Evolutionary conservation across 768 basidiomycete species (phyloP).

Genomic region (Lyophyllum atratum): DNA sequence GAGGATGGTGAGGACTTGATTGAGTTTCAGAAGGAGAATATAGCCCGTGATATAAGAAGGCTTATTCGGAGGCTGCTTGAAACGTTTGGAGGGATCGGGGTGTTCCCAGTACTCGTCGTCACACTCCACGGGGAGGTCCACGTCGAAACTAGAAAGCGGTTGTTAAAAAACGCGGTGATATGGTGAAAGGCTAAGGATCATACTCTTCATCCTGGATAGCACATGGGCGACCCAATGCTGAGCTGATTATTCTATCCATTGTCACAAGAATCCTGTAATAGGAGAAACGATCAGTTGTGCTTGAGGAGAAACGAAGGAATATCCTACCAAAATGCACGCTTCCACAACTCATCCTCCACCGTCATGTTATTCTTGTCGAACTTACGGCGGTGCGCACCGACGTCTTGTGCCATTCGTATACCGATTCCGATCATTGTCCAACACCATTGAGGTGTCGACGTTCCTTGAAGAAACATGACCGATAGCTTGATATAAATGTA

Average conservation of each 20-base stretch:
- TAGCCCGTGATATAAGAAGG: slow-evolving; percentile 61
- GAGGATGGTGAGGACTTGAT: slow-evolving; percentile 63
- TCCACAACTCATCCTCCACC: slow-evolving; percentile 73
- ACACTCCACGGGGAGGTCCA: slow-evolving; percentile 66
- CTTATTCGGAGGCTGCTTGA: slow-evolving; percentile 69
- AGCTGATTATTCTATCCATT: slow-evolving; percentile 53
- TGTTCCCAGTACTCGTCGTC: slow-evolving; percentile 79
- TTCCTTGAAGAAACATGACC: slow-evolving; percentile 54
- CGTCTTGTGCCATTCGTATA: slow-evolving; percentile 75
- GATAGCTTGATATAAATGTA: slow-evolving; percentile 42
- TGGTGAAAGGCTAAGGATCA: slow-evolving; percentile 8
- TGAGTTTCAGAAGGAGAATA: slow-evolving; percentile 55
- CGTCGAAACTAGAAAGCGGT: slow-evolving; percentile 57
- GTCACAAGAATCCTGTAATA: slow-evolving; percentile 51
- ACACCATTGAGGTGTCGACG: slow-evolving; percentile 60
- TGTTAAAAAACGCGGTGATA: slow-evolving; percentile 1
- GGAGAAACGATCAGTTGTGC: background rate
- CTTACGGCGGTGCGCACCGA: slow-evolving; percentile 66
- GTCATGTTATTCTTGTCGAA: slow-evolving; percentile 33
- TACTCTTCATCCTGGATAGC: slow-evolving; percentile 83
- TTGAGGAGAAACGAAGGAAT: slow-evolving; percentile 9
- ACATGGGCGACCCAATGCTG: slow-evolving; percentile 69
- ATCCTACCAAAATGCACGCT: slow-evolving; percentile 63
- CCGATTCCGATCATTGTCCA: slow-evolving; percentile 77
- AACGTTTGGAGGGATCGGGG: slow-evolving; percentile 55